Conservation (phyloP, 2,329 filamentous ascomycete genomes). For the Penicillium sp. region DNA sequence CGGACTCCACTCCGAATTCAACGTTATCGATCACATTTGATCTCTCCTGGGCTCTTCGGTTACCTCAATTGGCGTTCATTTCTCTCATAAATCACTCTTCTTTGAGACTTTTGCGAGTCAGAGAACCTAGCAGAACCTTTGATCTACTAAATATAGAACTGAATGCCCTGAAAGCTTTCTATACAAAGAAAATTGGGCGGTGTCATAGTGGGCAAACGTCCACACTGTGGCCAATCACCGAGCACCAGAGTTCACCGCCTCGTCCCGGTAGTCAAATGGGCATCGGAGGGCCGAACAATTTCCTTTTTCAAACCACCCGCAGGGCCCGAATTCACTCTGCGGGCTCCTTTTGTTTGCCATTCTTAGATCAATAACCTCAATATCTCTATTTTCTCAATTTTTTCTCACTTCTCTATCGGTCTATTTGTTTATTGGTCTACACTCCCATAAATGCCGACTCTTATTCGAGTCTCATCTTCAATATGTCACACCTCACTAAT, state of each 20-base stretch:
- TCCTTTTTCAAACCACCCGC: conserved; percentile 29
- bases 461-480: conserved; percentile 30
- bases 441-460: conserved; percentile 35
- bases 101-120: too few relatives aligned
- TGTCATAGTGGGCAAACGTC: conserved; percentile 26
- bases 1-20: conserved; percentile 19
- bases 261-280: conserved; percentile 20
- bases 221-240: conserved; percentile 24
- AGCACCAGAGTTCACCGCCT: conserved; percentile 18
- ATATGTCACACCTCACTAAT: conserved; percentile 41
- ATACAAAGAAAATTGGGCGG: conserved; percentile 10
- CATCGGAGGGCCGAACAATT: conserved; percentile 14
- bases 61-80: not conserved
- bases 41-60: not conserved
- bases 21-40: conserved; percentile 25
- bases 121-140: not conserved
- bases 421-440: conserved; percentile 1
- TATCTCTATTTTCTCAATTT: not conserved
- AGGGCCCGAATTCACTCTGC: conserved; percentile 25
- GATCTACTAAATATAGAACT: not conserved
- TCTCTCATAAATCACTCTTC: not conserved
- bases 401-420: conserved; percentile 1
- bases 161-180: not conserved
- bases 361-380: conserved; percentile 17
- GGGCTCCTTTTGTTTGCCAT: conserved; percentile 16